A percentile compares a stretch with the other conserved stretches of the same genome.
Evolutionary conservation across 2,329 filamentous ascomycete genomes (phyloP).

Genomic region (Ilyonectria destructans): DNA sequence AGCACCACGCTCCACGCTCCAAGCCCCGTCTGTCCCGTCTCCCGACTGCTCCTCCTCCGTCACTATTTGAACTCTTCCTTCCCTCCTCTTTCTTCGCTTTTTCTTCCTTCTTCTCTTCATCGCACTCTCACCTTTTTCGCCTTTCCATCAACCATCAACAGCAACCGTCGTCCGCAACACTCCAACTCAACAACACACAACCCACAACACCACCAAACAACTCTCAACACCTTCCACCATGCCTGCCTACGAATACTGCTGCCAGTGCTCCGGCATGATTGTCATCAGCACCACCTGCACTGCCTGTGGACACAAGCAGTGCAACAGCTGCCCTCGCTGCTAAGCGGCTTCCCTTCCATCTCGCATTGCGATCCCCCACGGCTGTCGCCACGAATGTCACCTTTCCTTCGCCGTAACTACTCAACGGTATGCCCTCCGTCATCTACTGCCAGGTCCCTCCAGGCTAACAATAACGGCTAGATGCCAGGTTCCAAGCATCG

Average conservation of each 20-base stretch:
- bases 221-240: slow-evolving; percentile 51
- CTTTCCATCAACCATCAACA: slow-evolving; percentile 12
- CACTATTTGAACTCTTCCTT: slow-evolving; percentile 44
- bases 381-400: slow-evolving; percentile 26
- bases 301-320: slow-evolving; percentile 67
- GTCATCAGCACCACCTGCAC: slow-evolving; percentile 71
- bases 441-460: not conserved
- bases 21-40: slow-evolving; percentile 13
- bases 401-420: slow-evolving; percentile 10
- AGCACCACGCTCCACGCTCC: slow-evolving; percentile 17
- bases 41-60: slow-evolving; percentile 26
- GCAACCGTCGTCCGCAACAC: not conserved
- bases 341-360: slow-evolving; percentile 42
- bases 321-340: slow-evolving; percentile 61
- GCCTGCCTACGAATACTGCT: slow-evolving; percentile 69
- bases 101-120: slow-evolving; percentile 8
- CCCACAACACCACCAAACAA: slow-evolving; percentile 20
- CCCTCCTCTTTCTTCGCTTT: slow-evolving; percentile 25
- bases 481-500: slow-evolving; percentile 8
- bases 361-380: slow-evolving; percentile 15
- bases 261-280: slow-evolving; percentile 70
- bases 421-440: not conserved
- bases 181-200: slow-evolving; percentile 13
- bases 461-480: slow-evolving; percentile 7
- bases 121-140: slow-evolving; percentile 4